Conservation (phyloP, 1,284 basidiomycete genomes). For the Ganoderma leucocontextum region DNA sequence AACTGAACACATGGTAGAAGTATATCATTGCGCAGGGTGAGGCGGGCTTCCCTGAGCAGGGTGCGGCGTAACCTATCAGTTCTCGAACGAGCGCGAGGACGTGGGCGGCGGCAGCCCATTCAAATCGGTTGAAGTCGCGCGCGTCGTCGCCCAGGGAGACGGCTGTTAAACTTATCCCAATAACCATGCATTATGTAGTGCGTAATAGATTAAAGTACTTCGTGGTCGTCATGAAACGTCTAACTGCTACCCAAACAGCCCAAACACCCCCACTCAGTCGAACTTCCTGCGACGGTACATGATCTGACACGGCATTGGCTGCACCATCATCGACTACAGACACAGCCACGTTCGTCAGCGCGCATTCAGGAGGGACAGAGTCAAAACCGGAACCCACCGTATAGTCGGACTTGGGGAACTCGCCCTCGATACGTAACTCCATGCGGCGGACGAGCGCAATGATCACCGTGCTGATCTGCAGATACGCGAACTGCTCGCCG, state of each 20-base stretch:
- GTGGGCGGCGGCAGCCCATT: too few relatives aligned
- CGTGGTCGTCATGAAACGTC: constrained; percentile 1
- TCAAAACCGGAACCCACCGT: constrained; percentile 60
- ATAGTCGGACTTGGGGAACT: constrained; percentile 89
- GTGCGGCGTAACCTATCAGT: too few relatives aligned
- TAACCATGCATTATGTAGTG: not conserved
- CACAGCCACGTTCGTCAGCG: constrained; percentile 4
- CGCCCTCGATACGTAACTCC: constrained; percentile 74
- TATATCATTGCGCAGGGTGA: too few relatives aligned
- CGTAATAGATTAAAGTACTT: constrained; percentile 10
- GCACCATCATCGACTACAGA: constrained; percentile 43
- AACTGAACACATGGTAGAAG: too few relatives aligned
- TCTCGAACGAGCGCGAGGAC: too few relatives aligned
- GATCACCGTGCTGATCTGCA: constrained; percentile 91
- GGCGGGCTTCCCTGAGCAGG: too few relatives aligned
- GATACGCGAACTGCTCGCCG: constrained; percentile 96
- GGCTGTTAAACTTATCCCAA: not conserved
- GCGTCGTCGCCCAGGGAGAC: not conserved
- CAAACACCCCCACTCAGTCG: constrained; percentile 28
- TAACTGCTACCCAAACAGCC: not conserved
- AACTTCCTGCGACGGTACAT: constrained; percentile 53
- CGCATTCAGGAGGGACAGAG: not conserved
- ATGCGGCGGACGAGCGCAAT: constrained; percentile 81
- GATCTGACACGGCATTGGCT: constrained; percentile 47
- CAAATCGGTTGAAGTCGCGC: too few relatives aligned